Evolutionary conservation across 169 alveolate species (phyloP).

Genomic region (Perkinsus chesapeaki): DNA sequence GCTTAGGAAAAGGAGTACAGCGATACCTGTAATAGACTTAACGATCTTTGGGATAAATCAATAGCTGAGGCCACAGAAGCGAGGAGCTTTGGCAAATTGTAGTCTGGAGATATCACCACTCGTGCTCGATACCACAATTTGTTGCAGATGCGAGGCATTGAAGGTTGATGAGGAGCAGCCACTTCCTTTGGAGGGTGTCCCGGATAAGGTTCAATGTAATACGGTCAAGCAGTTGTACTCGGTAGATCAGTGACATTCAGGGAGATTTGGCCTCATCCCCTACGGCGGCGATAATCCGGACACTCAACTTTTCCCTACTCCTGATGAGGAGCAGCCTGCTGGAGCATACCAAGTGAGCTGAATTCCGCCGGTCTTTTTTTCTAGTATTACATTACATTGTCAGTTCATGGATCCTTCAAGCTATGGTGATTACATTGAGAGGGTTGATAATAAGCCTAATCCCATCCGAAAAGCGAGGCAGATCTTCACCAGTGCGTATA

Average conservation of each 20-base stretch:
- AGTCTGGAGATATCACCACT: background rate
- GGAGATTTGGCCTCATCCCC: background rate
- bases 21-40: background rate
- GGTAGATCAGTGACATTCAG: background rate
- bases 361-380: background rate
- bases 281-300: background rate
- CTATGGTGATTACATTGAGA: background rate
- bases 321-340: background rate
- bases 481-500: background rate
- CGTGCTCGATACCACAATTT: too few species aligned
- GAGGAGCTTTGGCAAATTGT: background rate
- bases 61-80: background rate
- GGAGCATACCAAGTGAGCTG: background rate
- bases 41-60: background rate
- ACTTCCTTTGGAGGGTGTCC: background rate
- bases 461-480: background rate
- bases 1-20: background rate
- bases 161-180: background rate
- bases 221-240: background rate
- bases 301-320: background rate
- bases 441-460: background rate
- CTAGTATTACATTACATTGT: background rate
- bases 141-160: background rate
- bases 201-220: background rate
- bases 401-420: background rate